phyloP scores from a whole-genome alignment of 2,329 filamentous ascomycete species.

The Stylonectria norvegica region DNA sequence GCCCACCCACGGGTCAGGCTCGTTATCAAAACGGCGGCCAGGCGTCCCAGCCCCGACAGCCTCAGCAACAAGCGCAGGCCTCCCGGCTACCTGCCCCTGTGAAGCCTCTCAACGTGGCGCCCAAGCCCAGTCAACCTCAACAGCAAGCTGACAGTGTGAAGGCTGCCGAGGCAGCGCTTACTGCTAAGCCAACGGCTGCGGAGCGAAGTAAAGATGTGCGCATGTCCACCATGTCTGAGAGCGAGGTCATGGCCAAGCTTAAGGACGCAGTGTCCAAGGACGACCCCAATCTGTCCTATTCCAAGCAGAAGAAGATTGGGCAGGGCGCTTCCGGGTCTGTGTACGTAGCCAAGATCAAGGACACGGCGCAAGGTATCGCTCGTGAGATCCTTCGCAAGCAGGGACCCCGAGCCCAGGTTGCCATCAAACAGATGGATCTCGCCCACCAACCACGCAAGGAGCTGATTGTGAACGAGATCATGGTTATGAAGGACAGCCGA shows the following conservation, averaged over 20 bases:
- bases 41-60: constrained; percentile 47
- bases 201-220: constrained; percentile 88
- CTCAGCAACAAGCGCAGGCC: constrained; percentile 44
- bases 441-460: constrained; percentile 97
- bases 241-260: constrained; percentile 93
- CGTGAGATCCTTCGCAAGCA: constrained; percentile 74
- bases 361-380: constrained; percentile 81
- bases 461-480: constrained; percentile 98
- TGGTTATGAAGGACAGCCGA: constrained; percentile 99
- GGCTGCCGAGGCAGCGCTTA: constrained; percentile 84
- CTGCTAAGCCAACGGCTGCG: constrained; percentile 69
- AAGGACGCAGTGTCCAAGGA: constrained; percentile 94
- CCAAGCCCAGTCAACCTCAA: constrained; percentile 54
- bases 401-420: constrained; percentile 81
- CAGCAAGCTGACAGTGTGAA: constrained; percentile 68
- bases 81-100: constrained; percentile 59
- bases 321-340: constrained; percentile 97
- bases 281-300: constrained; percentile 90
- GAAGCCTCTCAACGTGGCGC: constrained; percentile 75
- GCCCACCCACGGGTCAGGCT: constrained; percentile 42
- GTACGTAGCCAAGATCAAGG: constrained; percentile 94
- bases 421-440: constrained; percentile 99
- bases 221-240: constrained; percentile 98
- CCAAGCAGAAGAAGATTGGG: constrained; percentile 99
- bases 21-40: constrained; percentile 56